These are phyloP conservation scores for Gnetum montanum DNA, from an alignment of 75 land plant species.

Conservation along the genomic window DNA sequence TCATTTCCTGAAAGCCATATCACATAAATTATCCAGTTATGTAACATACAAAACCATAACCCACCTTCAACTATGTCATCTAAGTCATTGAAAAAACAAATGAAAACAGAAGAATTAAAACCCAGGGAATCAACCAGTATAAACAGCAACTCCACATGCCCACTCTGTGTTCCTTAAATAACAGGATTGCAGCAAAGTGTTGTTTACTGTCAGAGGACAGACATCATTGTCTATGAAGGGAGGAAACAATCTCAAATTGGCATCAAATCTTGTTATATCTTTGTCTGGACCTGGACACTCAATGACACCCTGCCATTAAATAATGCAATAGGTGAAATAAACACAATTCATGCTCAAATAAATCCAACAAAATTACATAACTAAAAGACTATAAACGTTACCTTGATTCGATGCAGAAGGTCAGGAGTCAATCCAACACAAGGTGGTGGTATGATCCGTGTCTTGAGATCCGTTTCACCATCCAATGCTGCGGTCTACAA, in stretches of 20 bases:
- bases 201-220: conserved; percentile 74
- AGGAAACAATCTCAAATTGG: conserved; percentile 78
- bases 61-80: too few relatives aligned
- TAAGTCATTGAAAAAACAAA: too few relatives aligned
- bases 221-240: conserved; percentile 90
- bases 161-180: conserved; percentile 91
- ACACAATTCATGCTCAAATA: too few relatives aligned
- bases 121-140: conserved; percentile 91
- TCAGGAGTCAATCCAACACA: conserved; percentile 68
- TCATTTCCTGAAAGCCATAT: conserved; percentile 62
- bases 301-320: conserved; percentile 90
- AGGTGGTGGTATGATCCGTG: conserved; percentile 72
- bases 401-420: conserved; percentile 77
- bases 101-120: too few relatives aligned
- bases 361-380: too few relatives aligned
- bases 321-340: not conserved
- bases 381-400: too few relatives aligned
- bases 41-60: too few relatives aligned
- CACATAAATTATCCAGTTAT: not conserved
- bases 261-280: conserved; percentile 95
- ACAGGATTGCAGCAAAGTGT: conserved; percentile 89
- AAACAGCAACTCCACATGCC: conserved; percentile 97
- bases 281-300: conserved; percentile 91
- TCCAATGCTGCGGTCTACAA: conserved; percentile 93
- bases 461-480: conserved; percentile 97